Percentiles rank a stretch among this genome's conserved stretches.
These are phyloP conservation scores for Hsuehochloa calcarea DNA, from an alignment of 176 grass and related monocot species.

Conservation along the genomic window DNA sequence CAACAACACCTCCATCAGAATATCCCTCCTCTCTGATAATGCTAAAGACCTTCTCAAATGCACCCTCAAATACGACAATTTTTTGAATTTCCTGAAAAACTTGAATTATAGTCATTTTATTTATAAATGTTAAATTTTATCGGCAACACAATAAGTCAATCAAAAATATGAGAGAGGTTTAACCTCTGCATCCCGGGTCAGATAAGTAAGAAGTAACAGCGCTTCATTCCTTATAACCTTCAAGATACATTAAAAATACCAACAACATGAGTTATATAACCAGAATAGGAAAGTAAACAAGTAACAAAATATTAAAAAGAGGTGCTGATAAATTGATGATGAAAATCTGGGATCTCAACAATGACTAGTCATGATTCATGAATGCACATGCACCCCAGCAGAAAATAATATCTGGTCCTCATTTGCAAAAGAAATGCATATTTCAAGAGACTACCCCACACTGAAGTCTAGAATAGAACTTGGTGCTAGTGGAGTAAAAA, in stretches of 20 bases:
- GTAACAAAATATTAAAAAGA: conserved; percentile 5
- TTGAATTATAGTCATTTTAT: conserved; percentile 7
- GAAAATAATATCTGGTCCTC: neutral
- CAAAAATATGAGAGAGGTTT: conserved; percentile 21
- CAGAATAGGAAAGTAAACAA: conserved; percentile 3
- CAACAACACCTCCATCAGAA: conserved; percentile 99
- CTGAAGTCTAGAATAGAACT: neutral
- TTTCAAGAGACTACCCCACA: neutral
- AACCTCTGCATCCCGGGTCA: conserved; percentile 96
- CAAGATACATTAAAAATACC: conserved; percentile 25
- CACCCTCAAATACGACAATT: conserved; percentile 98
- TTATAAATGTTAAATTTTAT: neutral
- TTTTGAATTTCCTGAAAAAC: conserved; percentile 97
- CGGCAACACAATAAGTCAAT: conserved; percentile 20
- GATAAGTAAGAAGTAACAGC: conserved; percentile 90
- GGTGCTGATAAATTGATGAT: neutral
- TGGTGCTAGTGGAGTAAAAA: neutral
- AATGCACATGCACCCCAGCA: neutral
- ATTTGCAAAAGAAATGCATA: conserved; percentile 17
- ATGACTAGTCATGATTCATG: neutral
- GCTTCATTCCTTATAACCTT: conserved; percentile 99
- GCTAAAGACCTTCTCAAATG: conserved; percentile 99
- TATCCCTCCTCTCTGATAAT: conserved; percentile 94
- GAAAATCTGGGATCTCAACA: neutral
- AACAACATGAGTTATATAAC: conserved; percentile 25